These are phyloP conservation scores for Triadica sebifera DNA, from an alignment of 345 rosid species.

Conservation along the genomic window DNA sequence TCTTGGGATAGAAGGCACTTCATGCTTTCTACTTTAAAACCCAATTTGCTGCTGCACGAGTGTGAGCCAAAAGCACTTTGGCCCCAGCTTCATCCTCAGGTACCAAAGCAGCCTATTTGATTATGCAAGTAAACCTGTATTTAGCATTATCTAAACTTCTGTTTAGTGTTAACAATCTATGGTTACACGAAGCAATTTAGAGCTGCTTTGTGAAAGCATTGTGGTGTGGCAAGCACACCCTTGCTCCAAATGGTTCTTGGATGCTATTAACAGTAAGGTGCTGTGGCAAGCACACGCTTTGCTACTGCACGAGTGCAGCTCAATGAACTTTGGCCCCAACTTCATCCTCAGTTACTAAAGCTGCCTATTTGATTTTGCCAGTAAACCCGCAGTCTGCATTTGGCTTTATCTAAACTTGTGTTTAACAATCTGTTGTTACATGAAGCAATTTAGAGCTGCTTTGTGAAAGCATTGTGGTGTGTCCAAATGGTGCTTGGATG, in stretches of 20 bases:
- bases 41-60: neutral
- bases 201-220: neutral
- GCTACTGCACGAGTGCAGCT: too few relatives aligned
- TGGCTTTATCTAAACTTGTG: too few relatives aligned
- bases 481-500: neutral
- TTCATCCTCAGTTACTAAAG: too few relatives aligned
- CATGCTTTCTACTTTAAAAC: neutral
- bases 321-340: too few relatives aligned
- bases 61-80: neutral
- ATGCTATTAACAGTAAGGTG: neutral
- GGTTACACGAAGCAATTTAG: neutral
- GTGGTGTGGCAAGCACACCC: neutral
- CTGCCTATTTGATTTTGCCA: too few relatives aligned
- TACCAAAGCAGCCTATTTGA: neutral
- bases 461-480: constrained; percentile 2
- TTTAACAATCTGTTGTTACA: neutral
- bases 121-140: neutral
- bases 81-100: neutral
- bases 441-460: neutral
- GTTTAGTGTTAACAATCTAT: neutral
- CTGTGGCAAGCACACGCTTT: too few relatives aligned
- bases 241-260: neutral
- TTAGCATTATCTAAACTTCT: neutral
- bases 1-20: neutral
- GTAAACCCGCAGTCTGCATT: too few relatives aligned